Percentiles rank a stretch among this genome's conserved stretches.
Conservation (phyloP, 2,329 filamentous ascomycete species). For the Daldinia sp. region DNA sequence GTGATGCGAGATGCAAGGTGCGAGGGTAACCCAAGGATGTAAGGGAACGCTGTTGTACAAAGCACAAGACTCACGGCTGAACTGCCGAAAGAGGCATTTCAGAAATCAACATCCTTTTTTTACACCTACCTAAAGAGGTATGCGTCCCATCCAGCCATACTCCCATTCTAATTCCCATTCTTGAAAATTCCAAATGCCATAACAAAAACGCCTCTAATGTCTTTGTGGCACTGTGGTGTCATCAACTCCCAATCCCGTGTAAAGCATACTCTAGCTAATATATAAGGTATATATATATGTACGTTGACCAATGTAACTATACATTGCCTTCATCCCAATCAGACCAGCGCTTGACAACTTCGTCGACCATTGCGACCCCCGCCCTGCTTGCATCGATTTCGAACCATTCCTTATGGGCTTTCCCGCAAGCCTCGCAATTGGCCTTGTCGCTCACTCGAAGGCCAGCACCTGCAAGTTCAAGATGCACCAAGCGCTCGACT, state of each 20-base stretch:
- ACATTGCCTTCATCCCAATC: slow-evolving; percentile 73
- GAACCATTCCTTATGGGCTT: slow-evolving; percentile 94
- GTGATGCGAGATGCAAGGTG: neutral
- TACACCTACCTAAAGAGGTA: slow-evolving; percentile 12
- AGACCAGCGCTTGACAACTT: slow-evolving; percentile 84
- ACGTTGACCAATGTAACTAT: slow-evolving; percentile 2
- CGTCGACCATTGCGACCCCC: slow-evolving; percentile 71
- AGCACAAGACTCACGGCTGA: slow-evolving; percentile 2
- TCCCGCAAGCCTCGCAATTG: slow-evolving; percentile 79
- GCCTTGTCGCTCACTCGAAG: slow-evolving; percentile 60
- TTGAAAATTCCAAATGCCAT: too few species aligned
- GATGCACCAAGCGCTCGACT: slow-evolving; percentile 88
- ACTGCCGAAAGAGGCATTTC: slow-evolving; percentile 18
- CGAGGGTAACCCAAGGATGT: slow-evolving; percentile 6
- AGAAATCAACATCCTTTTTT: slow-evolving; percentile 6
- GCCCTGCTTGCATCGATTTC: slow-evolving; percentile 79
- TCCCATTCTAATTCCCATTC: slow-evolving; percentile 12
- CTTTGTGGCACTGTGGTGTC: slow-evolving; percentile 15
- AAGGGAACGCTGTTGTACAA: slow-evolving; percentile 19
- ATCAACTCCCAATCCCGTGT: neutral
- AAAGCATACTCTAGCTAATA: neutral
- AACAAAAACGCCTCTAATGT: neutral
- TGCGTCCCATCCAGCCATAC: slow-evolving; percentile 4
- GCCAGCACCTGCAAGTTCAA: slow-evolving; percentile 77
- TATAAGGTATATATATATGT: too few species aligned